Conservation (phyloP, 495 filamentous ascomycete genomes). For the Massariosphaeria phaeospora region DNA sequence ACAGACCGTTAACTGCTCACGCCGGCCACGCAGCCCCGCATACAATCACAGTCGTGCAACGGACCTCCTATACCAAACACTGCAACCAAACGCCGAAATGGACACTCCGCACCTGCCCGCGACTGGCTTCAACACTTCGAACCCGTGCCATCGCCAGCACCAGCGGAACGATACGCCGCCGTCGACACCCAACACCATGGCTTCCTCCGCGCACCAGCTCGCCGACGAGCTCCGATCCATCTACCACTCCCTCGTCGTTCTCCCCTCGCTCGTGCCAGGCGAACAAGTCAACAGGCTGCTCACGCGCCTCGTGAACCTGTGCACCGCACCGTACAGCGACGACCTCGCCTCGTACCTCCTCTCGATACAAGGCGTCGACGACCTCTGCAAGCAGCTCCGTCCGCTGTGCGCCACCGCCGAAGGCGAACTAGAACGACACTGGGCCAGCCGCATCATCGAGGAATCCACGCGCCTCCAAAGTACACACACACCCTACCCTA, state of each 20-base stretch:
- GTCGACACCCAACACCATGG: constrained; percentile 6
- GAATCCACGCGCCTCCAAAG: no score
- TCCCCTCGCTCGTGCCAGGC: constrained; percentile 5
- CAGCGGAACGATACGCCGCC: constrained; percentile 8
- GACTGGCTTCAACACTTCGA: not conserved
- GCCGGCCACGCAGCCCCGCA: no score
- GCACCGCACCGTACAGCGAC: constrained; percentile 32
- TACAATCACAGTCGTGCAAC: no score
- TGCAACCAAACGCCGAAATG: not conserved
- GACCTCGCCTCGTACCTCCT: constrained; percentile 32
- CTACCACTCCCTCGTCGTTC: not conserved
- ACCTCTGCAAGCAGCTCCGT: constrained; percentile 36
- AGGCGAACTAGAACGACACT: constrained; percentile 41
- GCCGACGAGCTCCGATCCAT: constrained; percentile 10
- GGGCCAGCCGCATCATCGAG: constrained; percentile 36
- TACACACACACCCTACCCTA: no score
- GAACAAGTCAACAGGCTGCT: constrained; percentile 38
- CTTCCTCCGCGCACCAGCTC: not conserved
- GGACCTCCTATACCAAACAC: no score
- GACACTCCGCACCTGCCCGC: not conserved
- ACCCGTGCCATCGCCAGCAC: not conserved
- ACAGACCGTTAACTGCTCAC: no score
- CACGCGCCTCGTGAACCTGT: constrained; percentile 39
- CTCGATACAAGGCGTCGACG: constrained; percentile 23
- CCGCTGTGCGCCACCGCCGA: constrained; percentile 42